A percentile compares a stretch with the other conserved stretches of the same genome.
Conservation (phyloP, 106 monocot species). For the Hemerocallis citrina region DNA sequence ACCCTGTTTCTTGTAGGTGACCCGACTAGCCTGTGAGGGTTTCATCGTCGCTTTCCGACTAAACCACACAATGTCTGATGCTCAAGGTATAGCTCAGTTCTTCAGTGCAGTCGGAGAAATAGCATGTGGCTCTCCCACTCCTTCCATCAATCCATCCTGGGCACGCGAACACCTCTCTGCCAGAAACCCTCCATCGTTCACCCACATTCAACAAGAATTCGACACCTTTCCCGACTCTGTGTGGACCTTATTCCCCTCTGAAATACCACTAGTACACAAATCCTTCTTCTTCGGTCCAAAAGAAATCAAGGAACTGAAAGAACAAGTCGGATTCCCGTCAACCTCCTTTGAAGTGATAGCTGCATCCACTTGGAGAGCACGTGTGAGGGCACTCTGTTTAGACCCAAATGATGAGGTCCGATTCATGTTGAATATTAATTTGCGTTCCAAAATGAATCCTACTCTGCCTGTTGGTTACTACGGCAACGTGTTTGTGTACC, state of each 20-base stretch:
- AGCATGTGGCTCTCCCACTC: constrained; percentile 1
- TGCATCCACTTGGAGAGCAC: constrained; percentile 7
- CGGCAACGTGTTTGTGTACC: constrained; percentile 37
- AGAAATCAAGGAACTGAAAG: too few relatives aligned
- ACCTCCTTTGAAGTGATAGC: constrained; percentile 12
- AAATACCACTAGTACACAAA: not conserved
- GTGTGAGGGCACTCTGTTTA: not conserved
- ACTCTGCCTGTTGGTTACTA: constrained; percentile 19
- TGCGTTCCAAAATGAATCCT: not conserved
- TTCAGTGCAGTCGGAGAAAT: constrained; percentile 3
- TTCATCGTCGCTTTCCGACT: not conserved
- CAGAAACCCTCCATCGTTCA: too few relatives aligned
- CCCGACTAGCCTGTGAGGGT: constrained; percentile 14
- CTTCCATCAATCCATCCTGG: not conserved
- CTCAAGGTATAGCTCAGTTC: constrained; percentile 9
- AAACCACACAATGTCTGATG: constrained; percentile 15
- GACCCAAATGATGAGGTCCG: not conserved
- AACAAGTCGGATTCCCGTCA: not conserved
- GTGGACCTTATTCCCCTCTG: not conserved
- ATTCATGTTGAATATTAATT: not conserved
- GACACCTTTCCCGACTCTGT: too few relatives aligned
- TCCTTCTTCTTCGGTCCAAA: not conserved
- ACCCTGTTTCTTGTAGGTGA: too few relatives aligned
- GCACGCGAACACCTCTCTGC: not conserved
- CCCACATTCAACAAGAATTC: not conserved